Percentiles rank a stretch among this genome's conserved stretches.
phyloP scores from a whole-genome alignment of 2,329 filamentous ascomycete species.

The Fusarium austroafricanum region DNA sequence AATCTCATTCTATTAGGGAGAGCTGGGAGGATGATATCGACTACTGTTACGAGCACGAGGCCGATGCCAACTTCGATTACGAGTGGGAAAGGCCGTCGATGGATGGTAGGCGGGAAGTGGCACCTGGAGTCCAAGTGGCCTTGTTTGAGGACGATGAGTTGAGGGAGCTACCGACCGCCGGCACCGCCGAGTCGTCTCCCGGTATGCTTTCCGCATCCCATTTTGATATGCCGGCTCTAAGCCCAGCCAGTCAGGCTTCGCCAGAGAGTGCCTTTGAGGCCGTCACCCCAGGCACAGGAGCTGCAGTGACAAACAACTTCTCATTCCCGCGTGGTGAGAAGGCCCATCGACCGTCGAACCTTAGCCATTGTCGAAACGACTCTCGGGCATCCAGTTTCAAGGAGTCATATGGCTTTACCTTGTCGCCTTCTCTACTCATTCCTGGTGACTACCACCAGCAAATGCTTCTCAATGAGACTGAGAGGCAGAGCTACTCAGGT shows the following conservation, averaged over 20 bases:
- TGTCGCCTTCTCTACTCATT: conserved; percentile 72
- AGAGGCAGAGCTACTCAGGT: conserved; percentile 47
- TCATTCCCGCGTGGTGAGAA: conserved; percentile 60
- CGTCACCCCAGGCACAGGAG: conserved; percentile 55
- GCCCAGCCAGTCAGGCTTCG: conserved; percentile 61
- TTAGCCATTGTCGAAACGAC: conserved; percentile 53
- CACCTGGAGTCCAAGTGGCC: conserved; percentile 42
- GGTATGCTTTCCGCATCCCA: conserved; percentile 45
- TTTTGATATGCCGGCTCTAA: conserved; percentile 61
- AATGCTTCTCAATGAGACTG: conserved; percentile 55
- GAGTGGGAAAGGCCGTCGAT: conserved; percentile 71
- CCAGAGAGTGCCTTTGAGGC: conserved; percentile 56
- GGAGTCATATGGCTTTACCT: conserved; percentile 68
- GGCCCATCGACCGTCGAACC: conserved; percentile 42
- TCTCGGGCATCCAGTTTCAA: conserved; percentile 67
- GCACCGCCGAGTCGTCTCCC: conserved; percentile 41
- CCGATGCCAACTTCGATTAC: conserved; percentile 74
- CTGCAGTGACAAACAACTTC: conserved; percentile 61
- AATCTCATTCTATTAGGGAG: conserved; percentile 52
- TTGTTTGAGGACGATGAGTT: conserved; percentile 42
- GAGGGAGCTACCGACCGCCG: conserved; percentile 32
- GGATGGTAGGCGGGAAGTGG: conserved; percentile 52
- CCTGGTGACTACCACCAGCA: conserved; percentile 69
- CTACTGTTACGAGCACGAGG: conserved; percentile 77
- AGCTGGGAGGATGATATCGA: conserved; percentile 78